phyloP scores from a whole-genome alignment of 805 yeast species.

The Cyberlindnera petersonii region DNA sequence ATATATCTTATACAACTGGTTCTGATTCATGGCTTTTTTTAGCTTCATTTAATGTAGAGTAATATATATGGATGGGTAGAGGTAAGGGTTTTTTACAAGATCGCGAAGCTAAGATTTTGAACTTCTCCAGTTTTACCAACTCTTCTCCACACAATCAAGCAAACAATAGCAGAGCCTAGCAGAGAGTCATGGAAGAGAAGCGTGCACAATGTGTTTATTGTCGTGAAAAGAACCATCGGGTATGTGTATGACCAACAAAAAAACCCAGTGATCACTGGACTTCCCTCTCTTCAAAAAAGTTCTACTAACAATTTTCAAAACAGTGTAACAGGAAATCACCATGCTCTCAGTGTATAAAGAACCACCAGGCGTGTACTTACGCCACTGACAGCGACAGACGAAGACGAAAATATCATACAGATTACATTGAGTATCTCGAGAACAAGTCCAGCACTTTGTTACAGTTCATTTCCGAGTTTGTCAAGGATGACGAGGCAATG shows the following conservation, averaged over 20 bases:
- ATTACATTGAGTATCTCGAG: slow-evolving; percentile 30
- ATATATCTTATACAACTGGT: too few relatives aligned
- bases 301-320: neutral
- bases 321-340: slow-evolving; percentile 8
- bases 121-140: too few relatives aligned
- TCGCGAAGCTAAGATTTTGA: too few relatives aligned
- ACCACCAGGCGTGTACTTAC: slow-evolving; percentile 2
- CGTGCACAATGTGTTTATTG: neutral
- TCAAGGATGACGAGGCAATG: slow-evolving; percentile 23
- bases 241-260: too few relatives aligned
- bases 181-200: neutral
- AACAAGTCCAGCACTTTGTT: slow-evolving; percentile 23
- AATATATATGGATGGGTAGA: too few relatives aligned
- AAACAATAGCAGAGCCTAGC: too few relatives aligned
- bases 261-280: too few relatives aligned
- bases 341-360: slow-evolving; percentile 3
- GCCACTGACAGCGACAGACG: slow-evolving; percentile 25
- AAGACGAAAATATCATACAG: slow-evolving; percentile 33
- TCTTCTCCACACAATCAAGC: too few relatives aligned
- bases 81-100: too few relatives aligned
- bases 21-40: too few relatives aligned
- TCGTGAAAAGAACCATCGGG: neutral
- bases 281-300: neutral
- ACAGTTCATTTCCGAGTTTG: slow-evolving; percentile 22
- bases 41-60: too few relatives aligned